These are phyloP conservation scores for Ceratocystis harringtonii DNA, from an alignment of 2,329 filamentous ascomycete species.

Conservation along the genomic window DNA sequence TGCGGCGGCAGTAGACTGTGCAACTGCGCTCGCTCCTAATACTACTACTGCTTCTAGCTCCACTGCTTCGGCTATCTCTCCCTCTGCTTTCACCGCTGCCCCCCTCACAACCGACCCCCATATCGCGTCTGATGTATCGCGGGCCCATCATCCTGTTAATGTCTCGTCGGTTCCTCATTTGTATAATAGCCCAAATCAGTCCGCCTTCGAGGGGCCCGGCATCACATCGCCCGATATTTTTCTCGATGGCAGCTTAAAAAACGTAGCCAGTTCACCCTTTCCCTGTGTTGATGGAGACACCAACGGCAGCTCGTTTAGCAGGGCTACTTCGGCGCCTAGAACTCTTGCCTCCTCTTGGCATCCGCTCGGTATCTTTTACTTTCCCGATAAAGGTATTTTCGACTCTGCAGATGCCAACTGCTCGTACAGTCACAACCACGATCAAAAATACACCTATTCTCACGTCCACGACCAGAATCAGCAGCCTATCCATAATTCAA, in stretches of 20 bases:
- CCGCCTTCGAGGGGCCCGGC: too few relatives aligned
- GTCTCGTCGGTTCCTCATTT: background rate
- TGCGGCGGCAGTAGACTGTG: background rate
- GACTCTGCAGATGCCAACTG: background rate
- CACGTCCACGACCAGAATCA: background rate
- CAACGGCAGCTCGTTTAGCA: background rate
- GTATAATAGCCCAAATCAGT: background rate
- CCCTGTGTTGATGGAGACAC: background rate
- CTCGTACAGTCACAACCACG: background rate
- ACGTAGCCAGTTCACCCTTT: background rate
- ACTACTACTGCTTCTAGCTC: background rate
- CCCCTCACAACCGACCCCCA: background rate
- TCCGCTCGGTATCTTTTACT: too few relatives aligned
- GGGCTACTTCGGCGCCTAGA: background rate
- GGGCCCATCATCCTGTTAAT: background rate
- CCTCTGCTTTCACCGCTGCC: background rate
- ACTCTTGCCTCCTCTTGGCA: background rate
- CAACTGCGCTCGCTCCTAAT: background rate
- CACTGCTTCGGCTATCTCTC: background rate
- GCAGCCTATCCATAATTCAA: background rate
- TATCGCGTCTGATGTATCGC: background rate
- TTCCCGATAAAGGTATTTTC: too few relatives aligned
- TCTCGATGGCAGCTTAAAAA: background rate
- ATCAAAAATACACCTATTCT: background rate
- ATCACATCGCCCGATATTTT: background rate